Evolutionary conservation across 768 basidiomycete species (phyloP).

Genomic region (Lactarius psammicola): DNA sequence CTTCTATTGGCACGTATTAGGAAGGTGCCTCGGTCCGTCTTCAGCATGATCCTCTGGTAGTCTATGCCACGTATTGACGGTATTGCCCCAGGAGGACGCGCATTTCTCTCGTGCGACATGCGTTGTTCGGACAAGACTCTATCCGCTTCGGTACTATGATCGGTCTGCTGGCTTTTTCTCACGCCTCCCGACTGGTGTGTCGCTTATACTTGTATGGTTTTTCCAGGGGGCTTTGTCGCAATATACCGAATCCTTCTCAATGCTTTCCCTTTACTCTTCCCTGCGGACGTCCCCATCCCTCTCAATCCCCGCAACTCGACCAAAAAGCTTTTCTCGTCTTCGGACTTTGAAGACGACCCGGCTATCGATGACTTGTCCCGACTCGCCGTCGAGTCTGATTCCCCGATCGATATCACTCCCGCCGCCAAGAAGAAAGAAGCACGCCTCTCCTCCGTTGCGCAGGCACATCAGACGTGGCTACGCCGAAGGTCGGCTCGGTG

Average conservation of each 20-base stretch:
- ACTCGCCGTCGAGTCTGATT: constrained; percentile 11
- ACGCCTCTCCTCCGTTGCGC: constrained; percentile 60
- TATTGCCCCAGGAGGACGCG: constrained; percentile 53
- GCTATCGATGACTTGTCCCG: constrained; percentile 30
- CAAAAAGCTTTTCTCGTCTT: neutral
- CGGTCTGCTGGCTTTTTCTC: constrained; percentile 42
- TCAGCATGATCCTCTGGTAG: neutral
- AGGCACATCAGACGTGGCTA: constrained; percentile 60
- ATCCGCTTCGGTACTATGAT: constrained; percentile 87
- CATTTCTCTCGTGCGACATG: constrained; percentile 69
- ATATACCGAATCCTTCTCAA: constrained; percentile 81
- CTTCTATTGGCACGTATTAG: constrained; percentile 70
- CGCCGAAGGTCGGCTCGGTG: constrained; percentile 69
- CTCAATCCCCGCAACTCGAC: constrained; percentile 25
- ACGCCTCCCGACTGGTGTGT: neutral
- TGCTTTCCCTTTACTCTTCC: constrained; percentile 67
- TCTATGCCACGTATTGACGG: neutral
- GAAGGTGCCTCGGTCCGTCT: constrained; percentile 26
- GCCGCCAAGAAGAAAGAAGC: constrained; percentile 36
- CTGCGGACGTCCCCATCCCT: constrained; percentile 33
- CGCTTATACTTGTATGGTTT: neutral
- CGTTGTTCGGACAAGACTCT: constrained; percentile 80
- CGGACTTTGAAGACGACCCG: constrained; percentile 13
- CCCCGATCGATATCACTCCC: constrained; percentile 20
- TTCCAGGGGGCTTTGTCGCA: constrained; percentile 66